Evolutionary conservation across 2,329 filamentous ascomycete genomes (phyloP), one percentile per base, ranked within the genome.

Genomic region (Aquanectria penicillioides): DNA sequence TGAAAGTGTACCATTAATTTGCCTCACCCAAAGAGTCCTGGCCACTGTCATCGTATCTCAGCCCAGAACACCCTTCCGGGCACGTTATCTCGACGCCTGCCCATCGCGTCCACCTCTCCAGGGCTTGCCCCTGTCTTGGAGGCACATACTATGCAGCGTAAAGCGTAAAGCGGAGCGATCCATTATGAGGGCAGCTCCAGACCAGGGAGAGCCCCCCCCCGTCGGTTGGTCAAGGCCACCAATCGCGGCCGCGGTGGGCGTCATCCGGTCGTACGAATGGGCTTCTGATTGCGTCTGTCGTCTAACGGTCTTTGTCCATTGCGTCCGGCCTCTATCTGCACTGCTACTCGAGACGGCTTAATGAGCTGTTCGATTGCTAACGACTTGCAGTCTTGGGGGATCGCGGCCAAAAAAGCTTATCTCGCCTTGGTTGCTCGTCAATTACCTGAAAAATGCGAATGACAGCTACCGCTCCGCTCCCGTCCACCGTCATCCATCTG

Each of bases 261-360:
- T 66, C 67, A 63, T 64, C 33, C 55, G 29, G 56, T 67, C 61
- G 57, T 66, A 66, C 57, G 47, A 69, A 69, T 48, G 15, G 40
- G 49, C 44, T 31, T 67, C 58, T 64, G 52, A 28, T 26, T 57
- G 47, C 41, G 55, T 57, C 57, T 57, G 52, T 57, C 43, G 48
- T 58, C 57, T 47, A 58, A 58, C 61, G 50, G 56, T 48, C 53
- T 54, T 65, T 52, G 57, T 57, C 51, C 29, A 59, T 36, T 49
- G 22, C 47, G 12, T 15, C 52, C 34, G 18, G 15, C 34, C 36
- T 33, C 28, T 28, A 33, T 25, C 36, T 26, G 25, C 44, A 41
- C 46, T 56, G 17, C 36, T 20, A 44, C 49, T 18, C 38, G 5
- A 6, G 23, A 26, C 34, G 49, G 28, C 8, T 22, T 33, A 33